phyloP scores from a whole-genome alignment of 2,329 filamentous ascomycete species.

The Pestalotiopsis sp. region DNA sequence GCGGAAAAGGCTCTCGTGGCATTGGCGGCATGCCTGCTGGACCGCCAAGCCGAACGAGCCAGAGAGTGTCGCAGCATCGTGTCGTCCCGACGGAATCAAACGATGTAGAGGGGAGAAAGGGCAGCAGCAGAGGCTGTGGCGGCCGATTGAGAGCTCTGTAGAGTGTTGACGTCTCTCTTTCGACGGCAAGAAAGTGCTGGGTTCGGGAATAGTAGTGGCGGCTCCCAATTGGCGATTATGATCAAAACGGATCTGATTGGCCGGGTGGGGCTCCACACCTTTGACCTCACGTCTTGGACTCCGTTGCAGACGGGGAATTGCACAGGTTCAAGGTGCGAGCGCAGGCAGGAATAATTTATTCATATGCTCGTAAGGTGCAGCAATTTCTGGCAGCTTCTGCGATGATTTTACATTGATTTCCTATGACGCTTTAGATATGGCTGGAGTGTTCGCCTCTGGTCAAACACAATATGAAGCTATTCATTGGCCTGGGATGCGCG shows the following conservation, averaged over 20 bases:
- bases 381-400: background rate
- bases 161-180: slow-evolving; percentile 18
- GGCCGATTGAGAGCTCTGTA: slow-evolving; percentile 24
- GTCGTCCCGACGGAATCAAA: slow-evolving; percentile 57
- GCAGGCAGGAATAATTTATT: background rate
- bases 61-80: slow-evolving; percentile 71
- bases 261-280: background rate
- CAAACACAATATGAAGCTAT: slow-evolving; percentile 1
- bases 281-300: background rate
- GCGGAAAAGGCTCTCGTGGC: slow-evolving; percentile 81
- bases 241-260: slow-evolving; percentile 10
- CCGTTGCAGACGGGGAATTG: background rate
- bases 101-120: slow-evolving; percentile 38
- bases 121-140: slow-evolving; percentile 20
- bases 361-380: background rate
- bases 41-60: slow-evolving; percentile 70
- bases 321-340: background rate
- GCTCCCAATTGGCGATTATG: slow-evolving; percentile 12
- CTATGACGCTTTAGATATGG: background rate
- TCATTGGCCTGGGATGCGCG: background rate
- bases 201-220: slow-evolving; percentile 13
- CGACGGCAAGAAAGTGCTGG: background rate
- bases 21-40: slow-evolving; percentile 58
- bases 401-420: background rate
- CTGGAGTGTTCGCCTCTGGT: background rate